phyloP scores from a whole-genome alignment of 2,329 filamentous ascomycete genomes.

The Pseudohalonectria lignicola region DNA sequence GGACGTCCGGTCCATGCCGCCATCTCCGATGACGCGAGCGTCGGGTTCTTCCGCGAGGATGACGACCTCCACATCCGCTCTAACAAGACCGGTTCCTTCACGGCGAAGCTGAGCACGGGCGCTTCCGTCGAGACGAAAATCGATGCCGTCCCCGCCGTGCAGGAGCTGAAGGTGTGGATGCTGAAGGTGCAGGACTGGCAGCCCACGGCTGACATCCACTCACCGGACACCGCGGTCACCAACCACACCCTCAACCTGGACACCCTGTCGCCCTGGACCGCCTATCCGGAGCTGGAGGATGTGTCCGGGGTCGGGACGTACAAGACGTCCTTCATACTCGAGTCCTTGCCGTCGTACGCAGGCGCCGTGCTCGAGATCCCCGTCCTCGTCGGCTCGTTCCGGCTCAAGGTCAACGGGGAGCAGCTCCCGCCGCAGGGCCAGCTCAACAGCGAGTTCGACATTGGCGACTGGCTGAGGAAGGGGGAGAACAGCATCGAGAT shows the following conservation, averaged over 20 bases:
- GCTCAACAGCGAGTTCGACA: too few relatives aligned
- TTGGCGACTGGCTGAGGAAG: too few relatives aligned
- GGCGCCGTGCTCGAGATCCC: background rate
- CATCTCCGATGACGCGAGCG: too few relatives aligned
- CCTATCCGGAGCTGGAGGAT: conserved; percentile 1
- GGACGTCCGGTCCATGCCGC: too few relatives aligned
- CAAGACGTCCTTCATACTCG: conserved; percentile 3
- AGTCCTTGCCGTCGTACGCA: background rate
- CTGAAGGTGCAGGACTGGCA: conserved; percentile 3
- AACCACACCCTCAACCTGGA: conserved; percentile 3
- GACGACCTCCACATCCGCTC: conserved; percentile 5
- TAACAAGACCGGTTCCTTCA: conserved; percentile 4
- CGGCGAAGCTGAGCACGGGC: conserved; percentile 2
- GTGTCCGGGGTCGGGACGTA: conserved; percentile 8
- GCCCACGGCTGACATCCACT: conserved; percentile 4
- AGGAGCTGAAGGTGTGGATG: background rate
- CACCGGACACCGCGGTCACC: conserved; percentile 3
- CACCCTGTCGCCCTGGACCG: conserved; percentile 6
- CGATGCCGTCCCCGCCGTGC: conserved; percentile 1
- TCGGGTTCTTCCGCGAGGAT: conserved; percentile 1
- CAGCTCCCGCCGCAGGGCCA: too few relatives aligned
- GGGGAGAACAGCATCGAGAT: conserved; percentile 5
- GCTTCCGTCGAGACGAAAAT: conserved; percentile 2
- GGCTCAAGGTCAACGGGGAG: background rate
- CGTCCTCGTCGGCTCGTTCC: conserved; percentile 5